A percentile compares a stretch with the other conserved stretches of the same genome.
Evolutionary conservation across 352 stramenopile species (phyloP).

Genomic region (Blastocystis sp.): DNA sequence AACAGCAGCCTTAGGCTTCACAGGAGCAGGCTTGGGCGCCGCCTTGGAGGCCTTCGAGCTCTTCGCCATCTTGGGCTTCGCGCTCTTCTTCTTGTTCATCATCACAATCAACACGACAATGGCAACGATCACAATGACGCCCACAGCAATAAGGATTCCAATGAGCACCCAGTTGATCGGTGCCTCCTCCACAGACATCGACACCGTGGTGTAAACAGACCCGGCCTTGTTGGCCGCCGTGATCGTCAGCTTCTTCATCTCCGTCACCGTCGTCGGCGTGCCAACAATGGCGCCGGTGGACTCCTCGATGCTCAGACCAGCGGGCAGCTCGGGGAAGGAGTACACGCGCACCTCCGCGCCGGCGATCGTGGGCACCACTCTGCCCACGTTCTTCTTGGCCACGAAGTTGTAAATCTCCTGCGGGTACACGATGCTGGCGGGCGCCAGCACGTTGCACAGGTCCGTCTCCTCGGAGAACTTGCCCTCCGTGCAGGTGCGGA

Average conservation of each 20-base stretch:
- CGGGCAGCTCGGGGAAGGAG: slow-evolving; percentile 30
- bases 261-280: background rate
- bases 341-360: background rate
- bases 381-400: background rate
- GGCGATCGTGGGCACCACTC: background rate
- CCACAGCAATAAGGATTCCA: slow-evolving; percentile 45
- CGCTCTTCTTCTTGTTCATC: slow-evolving; percentile 30
- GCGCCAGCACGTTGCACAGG: background rate
- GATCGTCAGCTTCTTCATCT: slow-evolving; percentile 11
- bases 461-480: background rate
- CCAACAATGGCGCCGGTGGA: slow-evolving; percentile 10
- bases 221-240: slow-evolving; percentile 32
- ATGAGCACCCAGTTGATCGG: slow-evolving; percentile 56
- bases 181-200: slow-evolving; percentile 4
- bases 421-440: background rate
- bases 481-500: slow-evolving; percentile 9
- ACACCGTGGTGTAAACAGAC: background rate
- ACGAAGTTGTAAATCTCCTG: background rate
- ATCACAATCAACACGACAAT: slow-evolving; percentile 53
- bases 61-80: slow-evolving; percentile 1
- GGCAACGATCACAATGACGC: slow-evolving; percentile 51
- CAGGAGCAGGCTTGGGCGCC: background rate
- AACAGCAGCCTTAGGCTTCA: slow-evolving; percentile 14
- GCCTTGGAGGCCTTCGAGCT: background rate
- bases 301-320: slow-evolving; percentile 36